These are phyloP conservation scores for Coemansia sp. DNA, from an alignment of 192 early-diverging fungal genomes.

Conservation along the genomic window DNA sequence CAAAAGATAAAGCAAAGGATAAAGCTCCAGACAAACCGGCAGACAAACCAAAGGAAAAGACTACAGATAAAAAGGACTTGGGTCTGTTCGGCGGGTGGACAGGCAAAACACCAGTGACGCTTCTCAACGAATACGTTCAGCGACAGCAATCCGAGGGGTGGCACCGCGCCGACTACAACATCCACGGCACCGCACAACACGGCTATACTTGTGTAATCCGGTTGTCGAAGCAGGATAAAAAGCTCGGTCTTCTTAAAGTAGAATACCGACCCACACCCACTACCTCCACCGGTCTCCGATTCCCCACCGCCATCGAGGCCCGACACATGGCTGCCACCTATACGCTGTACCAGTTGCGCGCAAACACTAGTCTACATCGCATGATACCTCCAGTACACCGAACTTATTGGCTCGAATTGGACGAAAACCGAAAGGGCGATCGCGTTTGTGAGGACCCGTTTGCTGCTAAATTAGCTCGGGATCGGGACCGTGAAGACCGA, in stretches of 20 bases:
- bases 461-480: conserved; percentile 57
- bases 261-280: conserved; percentile 23
- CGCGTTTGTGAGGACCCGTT: conserved; percentile 87
- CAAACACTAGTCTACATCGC: conserved; percentile 66
- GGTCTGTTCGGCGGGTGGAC: conserved; percentile 78
- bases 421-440: conserved; percentile 25
- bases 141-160: conserved; percentile 62
- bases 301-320: conserved; percentile 57
- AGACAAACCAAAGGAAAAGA: neutral
- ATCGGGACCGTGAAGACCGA: conserved; percentile 35
- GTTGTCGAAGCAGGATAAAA: conserved; percentile 32
- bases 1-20: too few species aligned
- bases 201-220: conserved; percentile 51
- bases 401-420: conserved; percentile 74
- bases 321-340: conserved; percentile 79
- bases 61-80: neutral
- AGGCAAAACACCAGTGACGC: conserved; percentile 79
- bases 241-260: conserved; percentile 30
- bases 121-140: conserved; percentile 82
- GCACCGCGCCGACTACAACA: conserved; percentile 73
- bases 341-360: conserved; percentile 72
- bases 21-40: too few species aligned
- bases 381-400: conserved; percentile 77
- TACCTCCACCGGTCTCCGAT: neutral
- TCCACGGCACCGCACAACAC: conserved; percentile 65